Conservation (phyloP, 2,329 filamentous ascomycete species). For the Hypoxylon sp. region DNA sequence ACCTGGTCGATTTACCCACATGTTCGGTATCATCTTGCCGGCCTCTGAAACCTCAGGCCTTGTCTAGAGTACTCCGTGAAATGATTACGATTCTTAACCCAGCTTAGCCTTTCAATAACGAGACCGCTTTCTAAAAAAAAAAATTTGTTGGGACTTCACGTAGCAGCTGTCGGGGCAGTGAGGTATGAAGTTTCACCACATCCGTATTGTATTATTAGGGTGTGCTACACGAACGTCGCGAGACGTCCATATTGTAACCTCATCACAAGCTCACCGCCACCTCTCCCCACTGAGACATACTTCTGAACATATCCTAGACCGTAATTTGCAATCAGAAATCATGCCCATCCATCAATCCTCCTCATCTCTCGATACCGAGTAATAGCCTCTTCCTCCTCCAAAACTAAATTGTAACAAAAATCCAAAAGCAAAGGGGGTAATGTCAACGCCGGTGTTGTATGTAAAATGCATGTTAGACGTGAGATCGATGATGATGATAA, state of each 20-base stretch:
- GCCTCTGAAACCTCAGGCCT: conserved; percentile 33
- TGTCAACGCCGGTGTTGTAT: conserved; percentile 31
- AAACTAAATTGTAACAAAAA: neutral
- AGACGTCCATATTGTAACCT: conserved; percentile 17
- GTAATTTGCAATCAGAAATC: conserved; percentile 11
- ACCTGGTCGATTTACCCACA: conserved; percentile 38
- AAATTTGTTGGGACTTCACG: conserved; percentile 9
- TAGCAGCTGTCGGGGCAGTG: conserved; percentile 1
- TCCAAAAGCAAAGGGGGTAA: neutral
- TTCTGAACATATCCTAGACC: neutral
- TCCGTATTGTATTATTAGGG: conserved; percentile 30
- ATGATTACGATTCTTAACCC: conserved; percentile 18
- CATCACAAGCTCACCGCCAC: conserved; percentile 12
- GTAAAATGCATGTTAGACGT: conserved; percentile 12
- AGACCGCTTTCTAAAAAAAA: neutral
- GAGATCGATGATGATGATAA: neutral
- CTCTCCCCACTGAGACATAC: conserved; percentile 1
- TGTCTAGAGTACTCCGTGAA: conserved; percentile 20
- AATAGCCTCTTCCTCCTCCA: neutral
- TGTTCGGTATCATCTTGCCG: conserved; percentile 28
- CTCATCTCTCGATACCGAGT: conserved; percentile 1
- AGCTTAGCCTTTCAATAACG: neutral
- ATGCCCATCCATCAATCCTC: conserved; percentile 3
- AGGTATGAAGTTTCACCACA: conserved; percentile 28
- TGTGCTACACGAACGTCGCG: conserved; percentile 25